Conservation (phyloP, 257 asterid genomes). For the Eucommia ulmoides region DNA sequence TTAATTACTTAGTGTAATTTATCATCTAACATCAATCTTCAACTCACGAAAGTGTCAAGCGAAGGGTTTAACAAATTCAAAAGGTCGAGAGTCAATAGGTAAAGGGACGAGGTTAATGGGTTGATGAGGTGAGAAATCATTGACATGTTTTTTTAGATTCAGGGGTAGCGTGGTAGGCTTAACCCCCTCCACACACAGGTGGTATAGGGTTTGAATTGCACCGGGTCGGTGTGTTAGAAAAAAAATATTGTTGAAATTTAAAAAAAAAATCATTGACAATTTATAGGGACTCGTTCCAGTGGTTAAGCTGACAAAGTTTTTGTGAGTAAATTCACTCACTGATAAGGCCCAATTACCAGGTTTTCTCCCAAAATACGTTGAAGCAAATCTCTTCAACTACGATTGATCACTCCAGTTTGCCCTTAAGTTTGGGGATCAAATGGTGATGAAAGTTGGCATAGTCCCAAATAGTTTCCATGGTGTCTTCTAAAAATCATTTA, state of each 20-base stretch:
- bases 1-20: neutral
- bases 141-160: neutral
- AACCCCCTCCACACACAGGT: too few species aligned
- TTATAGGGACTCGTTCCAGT: neutral
- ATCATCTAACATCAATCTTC: neutral
- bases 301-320: too few species aligned
- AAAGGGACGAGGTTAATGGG: neutral
- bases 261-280: neutral
- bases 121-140: neutral
- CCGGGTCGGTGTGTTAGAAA: neutral
- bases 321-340: too few species aligned
- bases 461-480: too few species aligned
- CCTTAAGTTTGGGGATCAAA: neutral
- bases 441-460: neutral
- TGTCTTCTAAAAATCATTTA: neutral
- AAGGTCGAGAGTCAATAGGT: neutral
- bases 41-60: neutral
- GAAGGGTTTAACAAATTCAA: neutral
- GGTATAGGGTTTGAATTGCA: too few species aligned
- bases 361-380: too few species aligned
- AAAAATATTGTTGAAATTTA: neutral
- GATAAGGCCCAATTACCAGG: too few species aligned
- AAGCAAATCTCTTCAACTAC: too few species aligned
- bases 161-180: neutral
- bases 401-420: neutral